phyloP scores from a whole-genome alignment of 495 filamentous ascomycete genomes.

The Aspergillus diversus region DNA sequence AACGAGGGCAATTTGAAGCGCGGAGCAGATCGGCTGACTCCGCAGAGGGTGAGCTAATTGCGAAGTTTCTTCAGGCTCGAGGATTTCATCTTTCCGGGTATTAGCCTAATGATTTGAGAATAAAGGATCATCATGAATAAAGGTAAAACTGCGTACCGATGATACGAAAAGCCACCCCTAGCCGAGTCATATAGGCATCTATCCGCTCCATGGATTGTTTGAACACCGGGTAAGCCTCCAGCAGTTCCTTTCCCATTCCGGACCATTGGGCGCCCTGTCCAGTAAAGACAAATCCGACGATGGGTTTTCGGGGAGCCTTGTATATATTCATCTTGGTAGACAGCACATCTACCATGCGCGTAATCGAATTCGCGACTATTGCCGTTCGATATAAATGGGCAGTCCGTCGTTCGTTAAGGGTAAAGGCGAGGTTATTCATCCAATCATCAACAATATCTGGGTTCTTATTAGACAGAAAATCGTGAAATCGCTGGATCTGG shows the following conservation, averaged over 20 bases:
- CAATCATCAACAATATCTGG: conserved; percentile 5
- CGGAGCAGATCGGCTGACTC: conserved; percentile 42
- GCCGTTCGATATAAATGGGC: conserved; percentile 30
- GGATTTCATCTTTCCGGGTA: conserved; percentile 1
- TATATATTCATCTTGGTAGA: conserved; percentile 33
- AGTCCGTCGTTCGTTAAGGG: conserved; percentile 32
- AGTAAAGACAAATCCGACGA: conserved; percentile 39
- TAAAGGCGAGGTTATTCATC: conserved; percentile 34
- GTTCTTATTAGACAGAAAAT: conserved; percentile 14
- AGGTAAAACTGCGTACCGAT: conserved; percentile 4
- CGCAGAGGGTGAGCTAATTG: conserved; percentile 10
- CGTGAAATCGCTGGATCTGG: conserved; percentile 11
- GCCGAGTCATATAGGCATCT: conserved; percentile 22
- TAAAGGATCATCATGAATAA: neutral
- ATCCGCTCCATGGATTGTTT: conserved; percentile 26
- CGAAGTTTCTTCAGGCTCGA: neutral
- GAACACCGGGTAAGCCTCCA: conserved; percentile 32
- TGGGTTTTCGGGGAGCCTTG: conserved; percentile 26
- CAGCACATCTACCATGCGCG: conserved; percentile 18
- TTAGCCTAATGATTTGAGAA: neutral
- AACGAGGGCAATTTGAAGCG: conserved; percentile 42
- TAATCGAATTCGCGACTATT: conserved; percentile 15
- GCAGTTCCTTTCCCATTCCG: conserved; percentile 39
- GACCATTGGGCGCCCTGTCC: conserved; percentile 50
- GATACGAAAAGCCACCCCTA: conserved; percentile 12